phyloP scores from a whole-genome alignment of 1,284 basidiomycete genomes.

The Rhizoctonia solani region DNA sequence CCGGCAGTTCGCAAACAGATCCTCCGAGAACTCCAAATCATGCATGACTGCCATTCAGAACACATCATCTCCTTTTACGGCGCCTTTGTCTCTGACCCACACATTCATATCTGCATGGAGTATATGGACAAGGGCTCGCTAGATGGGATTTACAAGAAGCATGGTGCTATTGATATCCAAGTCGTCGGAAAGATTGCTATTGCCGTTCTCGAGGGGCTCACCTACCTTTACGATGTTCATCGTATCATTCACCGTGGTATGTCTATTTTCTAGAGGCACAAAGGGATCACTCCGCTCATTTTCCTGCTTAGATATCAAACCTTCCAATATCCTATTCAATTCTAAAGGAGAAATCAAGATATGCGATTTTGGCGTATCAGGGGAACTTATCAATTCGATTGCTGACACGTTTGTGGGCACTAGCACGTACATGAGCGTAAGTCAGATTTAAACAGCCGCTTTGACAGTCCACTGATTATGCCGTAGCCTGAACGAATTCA shows the following conservation, averaged over 20 bases:
- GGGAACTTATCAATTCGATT: constrained; percentile 97
- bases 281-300: background rate
- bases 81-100: constrained; percentile 93
- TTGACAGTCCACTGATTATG: constrained; percentile 27
- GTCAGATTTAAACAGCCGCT: constrained; percentile 47
- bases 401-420: constrained; percentile 99
- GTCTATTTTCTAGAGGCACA: constrained; percentile 41
- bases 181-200: constrained; percentile 90
- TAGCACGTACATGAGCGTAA: constrained; percentile 97
- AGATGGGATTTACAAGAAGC: constrained; percentile 93
- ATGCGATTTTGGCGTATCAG: constrained; percentile 98
- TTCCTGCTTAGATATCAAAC: constrained; percentile 88
- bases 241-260: constrained; percentile 98
- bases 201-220: constrained; percentile 90
- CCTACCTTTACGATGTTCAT: constrained; percentile 98
- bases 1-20: constrained; percentile 98
- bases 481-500: constrained; percentile 95
- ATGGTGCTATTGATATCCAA: constrained; percentile 86
- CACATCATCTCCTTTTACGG: constrained; percentile 98
- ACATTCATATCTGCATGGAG: constrained; percentile 99
- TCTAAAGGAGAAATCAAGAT: constrained; percentile 95
- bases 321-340: constrained; percentile 96
- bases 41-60: constrained; percentile 93
- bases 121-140: constrained; percentile 91
- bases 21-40: constrained; percentile 94